Evolutionary conservation across 139 green algal species (phyloP), one percentile per base, ranked within the genome.

Genomic region (Ulvella scutata): DNA sequence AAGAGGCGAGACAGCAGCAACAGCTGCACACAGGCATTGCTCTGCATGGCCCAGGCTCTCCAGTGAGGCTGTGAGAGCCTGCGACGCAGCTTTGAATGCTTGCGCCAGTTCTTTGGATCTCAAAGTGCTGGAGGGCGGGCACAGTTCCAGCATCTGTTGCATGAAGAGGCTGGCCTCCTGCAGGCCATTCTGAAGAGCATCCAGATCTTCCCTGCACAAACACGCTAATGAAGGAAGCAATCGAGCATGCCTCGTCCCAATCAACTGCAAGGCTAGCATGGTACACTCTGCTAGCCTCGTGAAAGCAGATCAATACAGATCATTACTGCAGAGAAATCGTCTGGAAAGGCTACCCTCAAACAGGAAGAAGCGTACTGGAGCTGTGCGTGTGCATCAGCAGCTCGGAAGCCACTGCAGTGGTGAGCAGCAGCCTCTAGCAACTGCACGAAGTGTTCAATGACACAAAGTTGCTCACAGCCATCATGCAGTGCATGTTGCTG

Each of bases 401-500:
- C 59, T 43, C 36, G 38, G 35, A n/a, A 37, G 44, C 21, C 20
- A 40, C 72, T 37, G 29, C 43, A 35, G 17, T 3, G 10, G n/a
- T 72, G 7, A 60, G 6, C 38, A 75, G 35, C 34, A 59, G 72
- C n/a, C n/a, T 17, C 31, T 33, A 21, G n/a, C 37, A 28, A 4
- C 73, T 21, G 20, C 73, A 75, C 20, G 43, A 43, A 3, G 40
- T 72, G 2, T 28, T 51, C 51, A 10, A 67, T 10, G 9, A 26
- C 51, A 67, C 13, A 67, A 26, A 67, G 7, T 7, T 67, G 26
- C 38, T 39, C 28, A 4, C 36, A 61, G 34, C 72, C 38, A 3
- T 62, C 39, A 13, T 76, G 79, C 38, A 96, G 77, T 34, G 72
- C 43, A 37, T 28, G 21, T 4, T 92, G 79, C 83, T 96, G 89